Conservation (phyloP, 2,329 filamentous ascomycete species). For the Trichoderma semiorbis region DNA sequence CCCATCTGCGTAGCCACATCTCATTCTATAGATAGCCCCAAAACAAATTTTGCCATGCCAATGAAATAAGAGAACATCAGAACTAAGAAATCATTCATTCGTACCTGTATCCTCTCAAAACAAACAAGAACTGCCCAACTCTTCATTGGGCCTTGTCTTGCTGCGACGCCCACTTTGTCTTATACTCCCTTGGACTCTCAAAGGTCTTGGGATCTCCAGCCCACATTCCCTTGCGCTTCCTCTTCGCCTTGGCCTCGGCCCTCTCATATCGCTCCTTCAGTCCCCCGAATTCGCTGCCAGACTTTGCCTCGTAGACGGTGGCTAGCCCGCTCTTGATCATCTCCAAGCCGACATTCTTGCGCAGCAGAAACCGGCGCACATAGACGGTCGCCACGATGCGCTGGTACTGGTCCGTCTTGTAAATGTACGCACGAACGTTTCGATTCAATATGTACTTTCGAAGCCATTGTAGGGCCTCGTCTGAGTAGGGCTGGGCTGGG, state of each 20-base stretch:
- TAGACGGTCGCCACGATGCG: slow-evolving; percentile 84
- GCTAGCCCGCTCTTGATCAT: slow-evolving; percentile 85
- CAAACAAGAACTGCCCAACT: background rate
- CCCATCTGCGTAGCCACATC: background rate
- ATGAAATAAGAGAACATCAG: too few species aligned
- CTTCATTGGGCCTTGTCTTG: slow-evolving; percentile 1
- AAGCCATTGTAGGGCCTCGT: slow-evolving; percentile 82
- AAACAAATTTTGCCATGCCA: too few species aligned
- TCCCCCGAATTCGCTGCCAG: slow-evolving; percentile 82
- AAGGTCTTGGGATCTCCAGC: slow-evolving; percentile 56
- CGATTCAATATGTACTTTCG: slow-evolving; percentile 65
- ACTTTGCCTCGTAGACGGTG: slow-evolving; percentile 91
- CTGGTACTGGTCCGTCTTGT: slow-evolving; percentile 86
- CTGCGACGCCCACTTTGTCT: slow-evolving; percentile 46
- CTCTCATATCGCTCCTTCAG: slow-evolving; percentile 60
- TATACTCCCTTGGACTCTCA: slow-evolving; percentile 87
- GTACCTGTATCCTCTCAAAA: background rate
- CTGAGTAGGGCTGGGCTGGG: slow-evolving; percentile 77
- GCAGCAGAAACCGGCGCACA: slow-evolving; percentile 64
- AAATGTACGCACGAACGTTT: slow-evolving; percentile 77
- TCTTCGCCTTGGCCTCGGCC: slow-evolving; percentile 65
- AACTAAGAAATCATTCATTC: background rate
- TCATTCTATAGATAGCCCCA: background rate
- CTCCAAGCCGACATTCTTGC: slow-evolving; percentile 79
- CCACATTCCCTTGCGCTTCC: slow-evolving; percentile 72